Conservation (phyloP, 768 basidiomycete species). For the Dendrothele bispora region DNA sequence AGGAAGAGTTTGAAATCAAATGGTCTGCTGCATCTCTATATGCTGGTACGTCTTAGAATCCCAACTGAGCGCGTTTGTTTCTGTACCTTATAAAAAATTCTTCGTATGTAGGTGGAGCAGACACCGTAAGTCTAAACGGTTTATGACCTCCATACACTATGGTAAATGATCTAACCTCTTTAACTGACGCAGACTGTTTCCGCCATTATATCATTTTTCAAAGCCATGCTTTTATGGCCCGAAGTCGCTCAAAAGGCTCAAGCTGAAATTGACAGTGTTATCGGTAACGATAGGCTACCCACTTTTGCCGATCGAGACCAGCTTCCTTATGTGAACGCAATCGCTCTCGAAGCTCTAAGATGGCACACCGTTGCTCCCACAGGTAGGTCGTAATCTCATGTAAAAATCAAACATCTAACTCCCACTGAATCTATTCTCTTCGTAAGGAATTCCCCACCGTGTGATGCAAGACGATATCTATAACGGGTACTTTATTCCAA, state of each 20-base stretch:
- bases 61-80: constrained; percentile 7
- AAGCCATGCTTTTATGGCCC: constrained; percentile 24
- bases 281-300: constrained; percentile 7
- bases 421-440: no score
- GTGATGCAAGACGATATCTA: constrained; percentile 25
- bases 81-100: not conserved
- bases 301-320: constrained; percentile 6
- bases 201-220: constrained; percentile 24
- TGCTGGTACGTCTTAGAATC: constrained; percentile 12
- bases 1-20: constrained; percentile 19
- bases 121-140: constrained; percentile 12
- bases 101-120: constrained; percentile 20
- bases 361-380: constrained; percentile 7
- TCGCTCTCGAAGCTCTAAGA: constrained; percentile 4
- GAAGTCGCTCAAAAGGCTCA: constrained; percentile 6
- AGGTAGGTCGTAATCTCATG: not conserved
- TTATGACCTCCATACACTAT: not conserved
- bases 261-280: constrained; percentile 4
- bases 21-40: constrained; percentile 30
- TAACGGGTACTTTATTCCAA: constrained; percentile 18
- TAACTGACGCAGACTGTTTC: constrained; percentile 24
- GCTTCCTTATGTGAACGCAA: constrained; percentile 3
- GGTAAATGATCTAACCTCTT: no score
- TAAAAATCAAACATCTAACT: no score
- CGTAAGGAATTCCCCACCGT: constrained; percentile 8